Evolutionary conservation across 805 yeast genomes (phyloP).

Genomic region (Saturnispora sanitii): DNA sequence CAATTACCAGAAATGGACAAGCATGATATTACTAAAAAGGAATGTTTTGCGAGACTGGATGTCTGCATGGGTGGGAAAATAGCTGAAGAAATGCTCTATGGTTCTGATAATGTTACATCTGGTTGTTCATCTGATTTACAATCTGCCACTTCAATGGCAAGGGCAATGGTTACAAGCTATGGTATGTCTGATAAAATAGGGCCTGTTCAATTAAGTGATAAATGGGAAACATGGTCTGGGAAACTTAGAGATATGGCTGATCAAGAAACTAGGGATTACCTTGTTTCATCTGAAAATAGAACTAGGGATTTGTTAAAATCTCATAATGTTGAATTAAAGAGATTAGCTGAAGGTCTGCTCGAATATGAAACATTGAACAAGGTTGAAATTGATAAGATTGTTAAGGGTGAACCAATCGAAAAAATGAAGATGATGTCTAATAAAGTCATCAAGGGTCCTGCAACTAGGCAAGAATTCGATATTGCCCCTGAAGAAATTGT

Average conservation of each 20-base stretch:
- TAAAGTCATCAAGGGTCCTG: slow-evolving; percentile 50
- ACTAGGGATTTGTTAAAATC: slow-evolving; percentile 59
- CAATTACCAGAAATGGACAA: slow-evolving; percentile 98
- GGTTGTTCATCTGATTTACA: slow-evolving; percentile 92
- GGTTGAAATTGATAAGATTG: slow-evolving; percentile 81
- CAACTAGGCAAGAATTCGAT: slow-evolving; percentile 26
- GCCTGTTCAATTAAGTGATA: slow-evolving; percentile 79
- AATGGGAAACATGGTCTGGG: slow-evolving; percentile 94
- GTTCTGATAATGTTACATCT: slow-evolving; percentile 84
- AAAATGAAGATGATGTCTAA: slow-evolving; percentile 65
- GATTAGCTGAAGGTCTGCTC: slow-evolving; percentile 85
- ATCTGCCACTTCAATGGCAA: slow-evolving; percentile 84
- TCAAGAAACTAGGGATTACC: slow-evolving; percentile 71
- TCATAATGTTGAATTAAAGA: slow-evolving; percentile 59
- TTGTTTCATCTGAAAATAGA: slow-evolving; percentile 70
- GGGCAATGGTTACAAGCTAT: slow-evolving; percentile 93
- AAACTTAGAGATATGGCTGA: slow-evolving; percentile 84
- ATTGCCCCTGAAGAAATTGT: slow-evolving; percentile 26
- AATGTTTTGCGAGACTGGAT: slow-evolving; percentile 84
- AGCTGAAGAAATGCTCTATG: slow-evolving; percentile 90
- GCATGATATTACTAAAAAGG: slow-evolving; percentile 82
- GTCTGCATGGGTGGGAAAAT: slow-evolving; percentile 99
- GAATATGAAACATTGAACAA: slow-evolving; percentile 92
- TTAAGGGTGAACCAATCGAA: slow-evolving; percentile 65
- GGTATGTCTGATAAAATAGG: slow-evolving; percentile 96